These are phyloP conservation scores for Penicillium longicatenatum DNA, from an alignment of 495 filamentous ascomycete species.

Conservation along the genomic window DNA sequence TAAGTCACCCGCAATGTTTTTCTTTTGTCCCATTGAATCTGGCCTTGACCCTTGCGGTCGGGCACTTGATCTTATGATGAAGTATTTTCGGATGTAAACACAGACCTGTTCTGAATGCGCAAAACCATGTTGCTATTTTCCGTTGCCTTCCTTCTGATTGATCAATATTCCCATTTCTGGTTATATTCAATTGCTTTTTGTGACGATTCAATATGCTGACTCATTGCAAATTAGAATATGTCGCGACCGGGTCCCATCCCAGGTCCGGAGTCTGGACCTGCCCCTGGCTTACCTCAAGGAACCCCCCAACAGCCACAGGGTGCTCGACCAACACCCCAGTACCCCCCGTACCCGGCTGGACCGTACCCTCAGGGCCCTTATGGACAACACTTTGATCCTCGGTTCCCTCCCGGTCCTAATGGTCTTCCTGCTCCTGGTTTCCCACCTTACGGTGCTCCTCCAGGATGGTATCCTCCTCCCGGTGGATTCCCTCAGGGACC, in stretches of 20 bases:
- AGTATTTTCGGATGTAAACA: constrained; percentile 57
- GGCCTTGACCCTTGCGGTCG: constrained; percentile 13
- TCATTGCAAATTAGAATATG: constrained; percentile 37
- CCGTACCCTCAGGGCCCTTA: constrained; percentile 47
- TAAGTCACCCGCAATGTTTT: constrained; percentile 62
- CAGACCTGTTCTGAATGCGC: constrained; percentile 76
- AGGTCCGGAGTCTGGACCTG: constrained; percentile 32
- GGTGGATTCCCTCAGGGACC: constrained; percentile 70
- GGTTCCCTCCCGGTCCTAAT: constrained; percentile 56
- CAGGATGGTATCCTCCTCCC: constrained; percentile 77
- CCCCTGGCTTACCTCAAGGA: constrained; percentile 43
- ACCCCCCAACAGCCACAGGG: constrained; percentile 44
- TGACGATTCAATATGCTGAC: constrained; percentile 25
- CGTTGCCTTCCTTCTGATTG: constrained; percentile 99
- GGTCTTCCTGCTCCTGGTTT: constrained; percentile 53
- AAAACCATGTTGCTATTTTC: constrained; percentile 92
- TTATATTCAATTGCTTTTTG: constrained; percentile 7
- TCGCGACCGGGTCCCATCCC: constrained; percentile 31
- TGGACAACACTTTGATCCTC: constrained; percentile 57
- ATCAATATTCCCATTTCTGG: constrained; percentile 29
- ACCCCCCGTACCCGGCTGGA: constrained; percentile 50
- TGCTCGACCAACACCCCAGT: constrained; percentile 47
- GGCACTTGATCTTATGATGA: constrained; percentile 60
- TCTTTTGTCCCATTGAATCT: background rate
- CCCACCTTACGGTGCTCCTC: constrained; percentile 61